Conservation (phyloP, 306 rosid genomes). For the Gynostemma pentaphyllum region DNA sequence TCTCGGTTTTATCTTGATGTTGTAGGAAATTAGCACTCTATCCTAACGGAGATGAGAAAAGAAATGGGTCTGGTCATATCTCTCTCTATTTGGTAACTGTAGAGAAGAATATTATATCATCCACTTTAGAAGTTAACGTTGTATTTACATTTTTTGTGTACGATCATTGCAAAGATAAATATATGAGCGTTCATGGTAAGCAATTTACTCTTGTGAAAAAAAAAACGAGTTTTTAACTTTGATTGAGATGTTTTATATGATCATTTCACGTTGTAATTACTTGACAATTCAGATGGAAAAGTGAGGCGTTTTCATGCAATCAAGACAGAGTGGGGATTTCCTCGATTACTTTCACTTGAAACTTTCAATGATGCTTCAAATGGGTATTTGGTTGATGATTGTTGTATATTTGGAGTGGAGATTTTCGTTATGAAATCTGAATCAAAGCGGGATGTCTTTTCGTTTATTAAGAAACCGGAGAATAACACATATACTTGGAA, state of each 20-base stretch:
- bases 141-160: too few relatives aligned
- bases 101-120: too few relatives aligned
- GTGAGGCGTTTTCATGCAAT: too few relatives aligned
- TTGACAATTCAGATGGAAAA: background rate
- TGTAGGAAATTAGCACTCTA: background rate
- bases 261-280: background rate
- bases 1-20: background rate
- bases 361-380: background rate
- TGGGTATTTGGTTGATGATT: constrained; percentile 5
- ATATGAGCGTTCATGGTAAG: background rate
- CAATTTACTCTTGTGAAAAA: background rate
- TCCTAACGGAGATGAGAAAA: too few relatives aligned
- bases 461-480: too few relatives aligned
- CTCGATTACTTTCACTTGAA: background rate
- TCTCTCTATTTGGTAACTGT: too few relatives aligned
- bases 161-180: too few relatives aligned
- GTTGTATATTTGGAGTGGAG: background rate
- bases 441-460: background rate
- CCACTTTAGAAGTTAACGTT: too few relatives aligned
- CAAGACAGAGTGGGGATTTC: too few relatives aligned
- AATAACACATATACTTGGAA: too few relatives aligned
- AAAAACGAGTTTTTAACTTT: background rate
- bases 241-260: background rate
- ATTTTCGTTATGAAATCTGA: background rate
- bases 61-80: too few relatives aligned